Percentiles rank a stretch among this genome's conserved stretches.
phyloP scores from a whole-genome alignment of 2,329 filamentous ascomycete genomes.

The Botrytis porri region DNA sequence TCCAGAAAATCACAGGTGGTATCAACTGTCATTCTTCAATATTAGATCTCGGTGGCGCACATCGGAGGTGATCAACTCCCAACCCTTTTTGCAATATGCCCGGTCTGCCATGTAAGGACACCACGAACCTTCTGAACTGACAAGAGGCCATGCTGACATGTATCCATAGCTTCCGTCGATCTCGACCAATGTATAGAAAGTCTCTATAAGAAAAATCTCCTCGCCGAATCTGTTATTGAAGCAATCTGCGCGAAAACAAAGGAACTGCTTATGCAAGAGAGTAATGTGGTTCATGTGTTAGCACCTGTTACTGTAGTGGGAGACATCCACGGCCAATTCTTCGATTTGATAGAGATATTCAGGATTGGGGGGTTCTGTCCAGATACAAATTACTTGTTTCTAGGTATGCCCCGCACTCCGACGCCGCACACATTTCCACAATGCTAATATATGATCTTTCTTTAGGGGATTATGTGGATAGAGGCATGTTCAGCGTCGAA shows the following conservation, averaged over 20 bases:
- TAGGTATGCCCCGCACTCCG: slow-evolving; percentile 56
- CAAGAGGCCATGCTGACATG: slow-evolving; percentile 5
- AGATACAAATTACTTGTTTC: slow-evolving; percentile 96
- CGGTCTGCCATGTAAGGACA: slow-evolving; percentile 52
- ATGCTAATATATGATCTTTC: slow-evolving; percentile 16
- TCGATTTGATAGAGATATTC: slow-evolving; percentile 98
- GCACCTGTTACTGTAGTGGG: slow-evolving; percentile 96
- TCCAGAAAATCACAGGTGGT: slow-evolving; percentile 31
- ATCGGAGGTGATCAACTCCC: slow-evolving; percentile 23
- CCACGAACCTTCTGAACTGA: slow-evolving; percentile 5
- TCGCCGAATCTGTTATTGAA: slow-evolving; percentile 97
- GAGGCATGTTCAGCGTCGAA: slow-evolving; percentile 97
- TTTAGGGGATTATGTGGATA: slow-evolving; percentile 89
- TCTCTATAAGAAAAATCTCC: slow-evolving; percentile 93
- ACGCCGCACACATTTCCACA: slow-evolving; percentile 6
- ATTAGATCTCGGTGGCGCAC: slow-evolving; percentile 30
- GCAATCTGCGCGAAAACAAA: slow-evolving; percentile 99
- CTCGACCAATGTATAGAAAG: slow-evolving; percentile 97
- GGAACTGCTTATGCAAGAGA: slow-evolving; percentile 98
- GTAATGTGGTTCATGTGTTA: slow-evolving; percentile 96
- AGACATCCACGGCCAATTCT: slow-evolving; percentile 98
- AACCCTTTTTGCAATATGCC: slow-evolving; percentile 47
- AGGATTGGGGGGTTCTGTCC: slow-evolving; percentile 96
- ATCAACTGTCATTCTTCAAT: slow-evolving; percentile 27
- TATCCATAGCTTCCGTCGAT: slow-evolving; percentile 81